A percentile compares a stretch with the other conserved stretches of the same genome.
Evolutionary conservation across 768 basidiomycete species (phyloP).

Genomic region (Dioszegia hungarica): DNA sequence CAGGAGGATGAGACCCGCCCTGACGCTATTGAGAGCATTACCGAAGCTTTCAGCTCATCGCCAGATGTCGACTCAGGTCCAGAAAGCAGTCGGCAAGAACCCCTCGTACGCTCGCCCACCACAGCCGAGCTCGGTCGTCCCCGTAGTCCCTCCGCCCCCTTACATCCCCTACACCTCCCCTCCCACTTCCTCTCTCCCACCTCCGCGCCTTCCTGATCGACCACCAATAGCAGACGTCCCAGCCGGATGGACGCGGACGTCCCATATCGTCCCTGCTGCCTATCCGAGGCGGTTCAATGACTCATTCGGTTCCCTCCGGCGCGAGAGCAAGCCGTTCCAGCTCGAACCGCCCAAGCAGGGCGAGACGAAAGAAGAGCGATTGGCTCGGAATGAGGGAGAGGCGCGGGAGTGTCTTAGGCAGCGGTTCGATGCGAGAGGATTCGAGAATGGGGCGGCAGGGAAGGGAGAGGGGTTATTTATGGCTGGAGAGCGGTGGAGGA

Average conservation of each 20-base stretch:
- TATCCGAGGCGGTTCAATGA: slow-evolving; percentile 13
- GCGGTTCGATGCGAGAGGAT: slow-evolving; percentile 6
- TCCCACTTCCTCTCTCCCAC: slow-evolving; percentile 3
- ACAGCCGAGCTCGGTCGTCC: background rate
- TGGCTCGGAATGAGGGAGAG: slow-evolving; percentile 7
- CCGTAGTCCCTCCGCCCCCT: background rate
- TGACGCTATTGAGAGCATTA: background rate
- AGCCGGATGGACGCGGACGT: slow-evolving; percentile 2
- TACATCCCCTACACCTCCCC: background rate
- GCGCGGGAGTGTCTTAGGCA: background rate
- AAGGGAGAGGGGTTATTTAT: slow-evolving; percentile 9
- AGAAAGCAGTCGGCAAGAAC: background rate
- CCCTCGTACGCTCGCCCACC: slow-evolving; percentile 7
- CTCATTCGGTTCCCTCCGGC: slow-evolving; percentile 2
- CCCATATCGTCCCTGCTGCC: slow-evolving; percentile 18
- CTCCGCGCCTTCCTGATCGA: slow-evolving; percentile 7
- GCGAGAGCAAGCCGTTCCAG: slow-evolving; percentile 14
- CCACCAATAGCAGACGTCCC: slow-evolving; percentile 7
- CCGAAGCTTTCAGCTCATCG: background rate
- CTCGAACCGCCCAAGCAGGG: background rate
- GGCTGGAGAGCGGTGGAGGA: slow-evolving; percentile 21
- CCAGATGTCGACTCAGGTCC: background rate
- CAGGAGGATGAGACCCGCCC: background rate
- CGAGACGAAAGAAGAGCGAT: slow-evolving; percentile 18
- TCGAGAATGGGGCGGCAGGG: background rate